Conservation (phyloP, 331 rosid species). For the Cydonia oblonga region DNA sequence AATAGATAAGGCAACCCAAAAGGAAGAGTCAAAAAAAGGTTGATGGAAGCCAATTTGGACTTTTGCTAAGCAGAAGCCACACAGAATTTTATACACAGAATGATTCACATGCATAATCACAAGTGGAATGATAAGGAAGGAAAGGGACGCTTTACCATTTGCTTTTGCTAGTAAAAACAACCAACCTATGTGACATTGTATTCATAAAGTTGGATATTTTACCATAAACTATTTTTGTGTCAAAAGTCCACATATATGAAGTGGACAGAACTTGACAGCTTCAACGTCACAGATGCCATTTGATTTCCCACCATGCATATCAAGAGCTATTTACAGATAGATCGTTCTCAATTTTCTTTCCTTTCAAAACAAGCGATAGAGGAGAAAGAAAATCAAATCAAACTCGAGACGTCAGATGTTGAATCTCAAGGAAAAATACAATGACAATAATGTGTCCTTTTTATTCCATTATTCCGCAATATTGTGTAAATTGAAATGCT, state of each 20-base stretch:
- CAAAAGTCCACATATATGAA: conserved; percentile 12
- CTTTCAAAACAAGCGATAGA: not conserved
- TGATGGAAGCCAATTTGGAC: not conserved
- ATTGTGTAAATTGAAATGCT: not conserved
- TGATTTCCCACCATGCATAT: conserved; percentile 7
- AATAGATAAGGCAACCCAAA: not conserved
- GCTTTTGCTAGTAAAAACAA: not conserved
- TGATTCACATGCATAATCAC: conserved; percentile 50
- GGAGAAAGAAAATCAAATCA: too few relatives aligned
- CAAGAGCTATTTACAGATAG: too few relatives aligned
- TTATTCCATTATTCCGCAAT: not conserved
- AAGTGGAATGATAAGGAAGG: conserved; percentile 33
- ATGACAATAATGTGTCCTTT: not conserved
- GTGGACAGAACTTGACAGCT: conserved; percentile 19
- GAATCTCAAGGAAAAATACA: not conserved
- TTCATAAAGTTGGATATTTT: conserved; percentile 1
- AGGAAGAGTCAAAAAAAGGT: not conserved
- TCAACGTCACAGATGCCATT: conserved; percentile 16
- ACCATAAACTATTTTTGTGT: too few relatives aligned
- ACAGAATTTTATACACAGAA: conserved; percentile 22
- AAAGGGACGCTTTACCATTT: conserved; percentile 27
- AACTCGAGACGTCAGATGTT: too few relatives aligned
- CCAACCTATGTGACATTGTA: not conserved
- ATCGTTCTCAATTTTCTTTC: too few relatives aligned
- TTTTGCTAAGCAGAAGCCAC: conserved; percentile 49